Base-by-base conservation (phyloP, 2,329 filamentous ascomycete species). In the Paramyrothecium roridum region DNA sequence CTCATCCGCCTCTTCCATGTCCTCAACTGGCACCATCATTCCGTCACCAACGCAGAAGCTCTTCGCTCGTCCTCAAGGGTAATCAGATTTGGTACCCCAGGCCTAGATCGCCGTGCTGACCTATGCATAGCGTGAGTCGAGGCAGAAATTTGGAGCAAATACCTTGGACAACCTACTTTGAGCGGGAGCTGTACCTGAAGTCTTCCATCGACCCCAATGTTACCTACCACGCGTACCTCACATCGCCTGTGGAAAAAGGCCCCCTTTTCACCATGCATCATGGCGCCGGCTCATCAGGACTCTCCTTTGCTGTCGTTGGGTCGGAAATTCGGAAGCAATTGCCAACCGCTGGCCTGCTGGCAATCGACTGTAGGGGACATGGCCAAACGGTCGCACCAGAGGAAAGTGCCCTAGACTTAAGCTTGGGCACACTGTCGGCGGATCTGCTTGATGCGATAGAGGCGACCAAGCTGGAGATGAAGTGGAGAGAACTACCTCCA, bases 251-350 rank as follows among this genome's bases (percentile, higher is more conserved):
- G 46, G 86, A 81, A 40, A 81, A 82, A 58, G 90, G 89, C 0
- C 92, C 93, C 0, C 78, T 99, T 6, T 93, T 99, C 71, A 88
- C 98, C 57, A 91, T 90, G 74, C 95, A 99, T 69, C 95, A 99
- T 73, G 95, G 95, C 43, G 95, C 91, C 45, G 95, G 95, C 17
- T 96, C 93, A 3, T 96, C 93, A 0, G 96, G 90, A 8, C 82
- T 98, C 56, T 96, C 92, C 2, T 99, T 98, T 73, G 93, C 93
- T 6, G 80, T 91, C 3, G 85, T 96, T 57, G 85, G 88, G 2
- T 80, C 84, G 48, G 89, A 96, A 69, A 85, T 98, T 58, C 83
- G 87, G 53, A 90, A 88, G 69, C 80, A 84, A 8, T 78, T 96
- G 46, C 91, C 95, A 1, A 79, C 84, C 8, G 90, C 93, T 3